Evolutionary conservation across 306 rosid genomes (phyloP).

Genomic region (Betula pendula): DNA sequence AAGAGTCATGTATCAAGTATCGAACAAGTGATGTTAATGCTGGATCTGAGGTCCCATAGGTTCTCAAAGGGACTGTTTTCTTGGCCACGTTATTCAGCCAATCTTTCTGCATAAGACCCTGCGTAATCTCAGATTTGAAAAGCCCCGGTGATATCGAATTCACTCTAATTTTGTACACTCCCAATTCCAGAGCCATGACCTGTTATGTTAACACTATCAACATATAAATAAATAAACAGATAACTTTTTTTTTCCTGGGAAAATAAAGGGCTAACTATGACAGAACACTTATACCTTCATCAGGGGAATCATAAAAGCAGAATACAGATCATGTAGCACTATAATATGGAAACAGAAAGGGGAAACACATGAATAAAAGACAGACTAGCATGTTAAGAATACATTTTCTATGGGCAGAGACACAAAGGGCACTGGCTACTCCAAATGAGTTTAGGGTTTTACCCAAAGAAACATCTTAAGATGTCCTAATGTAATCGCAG

Average conservation of each 20-base stretch:
- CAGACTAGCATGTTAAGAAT: background rate
- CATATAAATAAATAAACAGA: no score
- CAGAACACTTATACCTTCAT: background rate
- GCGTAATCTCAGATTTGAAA: slow-evolving; percentile 78
- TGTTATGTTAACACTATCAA: slow-evolving; percentile 23
- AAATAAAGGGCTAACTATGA: no score
- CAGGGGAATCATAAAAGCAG: background rate
- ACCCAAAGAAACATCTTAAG: background rate
- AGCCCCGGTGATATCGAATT: slow-evolving; percentile 77
- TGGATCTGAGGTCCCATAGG: slow-evolving; percentile 59
- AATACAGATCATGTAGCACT: background rate
- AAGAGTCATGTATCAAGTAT: slow-evolving; percentile 72
- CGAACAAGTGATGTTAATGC: slow-evolving; percentile 74
- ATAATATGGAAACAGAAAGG: background rate
- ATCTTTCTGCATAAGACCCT: slow-evolving; percentile 55
- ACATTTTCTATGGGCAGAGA: background rate
- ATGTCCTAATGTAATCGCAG: background rate
- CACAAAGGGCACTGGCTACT: background rate
- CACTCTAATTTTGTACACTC: slow-evolving; percentile 70
- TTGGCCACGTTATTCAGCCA: slow-evolving; percentile 62
- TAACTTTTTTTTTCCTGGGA: no score
- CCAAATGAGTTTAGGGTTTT: background rate
- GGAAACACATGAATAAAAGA: background rate
- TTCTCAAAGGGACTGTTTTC: slow-evolving; percentile 58
- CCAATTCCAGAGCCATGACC: slow-evolving; percentile 86